Evolutionary conservation across 208 protist genomes (phyloP).

Genomic region (Spongospora subterranea): DNA sequence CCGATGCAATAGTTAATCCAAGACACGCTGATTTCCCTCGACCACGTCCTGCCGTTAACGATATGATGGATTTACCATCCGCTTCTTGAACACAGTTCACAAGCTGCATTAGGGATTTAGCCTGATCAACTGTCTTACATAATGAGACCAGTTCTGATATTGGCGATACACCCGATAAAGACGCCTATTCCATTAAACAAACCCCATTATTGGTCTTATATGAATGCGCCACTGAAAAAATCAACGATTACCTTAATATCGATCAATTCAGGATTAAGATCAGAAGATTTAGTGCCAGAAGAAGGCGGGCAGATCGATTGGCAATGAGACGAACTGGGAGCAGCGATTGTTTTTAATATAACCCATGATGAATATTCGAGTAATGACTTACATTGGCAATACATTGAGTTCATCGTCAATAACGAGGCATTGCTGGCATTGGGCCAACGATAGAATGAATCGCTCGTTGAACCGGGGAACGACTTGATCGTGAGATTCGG

Average conservation of each 20-base stretch:
- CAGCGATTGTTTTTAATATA: not conserved
- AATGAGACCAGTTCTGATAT: conserved; percentile 88
- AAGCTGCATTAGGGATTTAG: conserved; percentile 93
- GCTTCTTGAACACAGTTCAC: conserved; percentile 96
- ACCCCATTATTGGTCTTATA: conserved; percentile 67
- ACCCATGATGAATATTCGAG: not conserved
- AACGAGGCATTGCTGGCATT: conserved; percentile 90
- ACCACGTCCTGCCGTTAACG: conserved; percentile 93
- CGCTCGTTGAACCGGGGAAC: conserved; percentile 97
- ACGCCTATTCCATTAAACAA: conserved; percentile 63
- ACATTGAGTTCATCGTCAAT: conserved; percentile 98
- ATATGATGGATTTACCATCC: conserved; percentile 91
- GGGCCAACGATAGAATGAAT: conserved; percentile 95
- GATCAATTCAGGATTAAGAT: not conserved
- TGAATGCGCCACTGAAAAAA: not conserved
- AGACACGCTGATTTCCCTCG: conserved; percentile 95
- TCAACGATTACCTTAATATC: not conserved
- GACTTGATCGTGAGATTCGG: conserved; percentile 82
- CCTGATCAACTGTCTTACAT: conserved; percentile 91
- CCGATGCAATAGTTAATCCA: conserved; percentile 90
- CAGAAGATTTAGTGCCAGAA: not conserved
- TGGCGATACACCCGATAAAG: conserved; percentile 63
- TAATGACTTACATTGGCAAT: conserved; percentile 70
- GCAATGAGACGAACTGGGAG: not conserved
- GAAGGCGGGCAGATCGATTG: not conserved